Evolutionary conservation across 2,329 filamentous ascomycete species (phyloP).

Genomic region (Paraphoma chrysanthemicola): DNA sequence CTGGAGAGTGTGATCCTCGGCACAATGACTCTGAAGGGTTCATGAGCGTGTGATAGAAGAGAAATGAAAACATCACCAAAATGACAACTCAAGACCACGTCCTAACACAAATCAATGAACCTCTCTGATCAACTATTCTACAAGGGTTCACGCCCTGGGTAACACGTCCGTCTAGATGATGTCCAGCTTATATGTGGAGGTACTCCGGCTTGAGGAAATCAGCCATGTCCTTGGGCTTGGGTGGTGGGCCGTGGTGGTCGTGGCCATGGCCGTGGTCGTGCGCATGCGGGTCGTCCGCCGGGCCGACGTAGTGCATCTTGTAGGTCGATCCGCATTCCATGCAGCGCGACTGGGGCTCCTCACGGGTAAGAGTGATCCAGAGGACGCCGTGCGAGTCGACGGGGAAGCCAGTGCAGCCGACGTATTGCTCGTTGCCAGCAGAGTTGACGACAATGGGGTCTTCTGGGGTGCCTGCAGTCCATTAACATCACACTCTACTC

Average conservation of each 20-base stretch:
- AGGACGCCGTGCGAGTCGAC: conserved; percentile 88
- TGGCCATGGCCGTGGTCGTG: conserved; percentile 58
- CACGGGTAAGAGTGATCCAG: conserved; percentile 89
- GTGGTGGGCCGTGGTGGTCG: conserved; percentile 56
- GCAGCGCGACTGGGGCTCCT: conserved; percentile 93
- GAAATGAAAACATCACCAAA: conserved; percentile 1
- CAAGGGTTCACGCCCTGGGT: conserved; percentile 30
- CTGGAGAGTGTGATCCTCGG: conserved; percentile 75
- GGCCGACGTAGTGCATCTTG: conserved; percentile 97
- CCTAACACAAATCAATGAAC: conserved; percentile 15
- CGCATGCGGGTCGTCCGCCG: conserved; percentile 73
- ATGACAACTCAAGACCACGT: conserved; percentile 1
- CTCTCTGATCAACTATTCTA: conserved; percentile 43
- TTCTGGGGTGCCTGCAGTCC: conserved; percentile 75
- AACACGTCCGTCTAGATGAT: conserved; percentile 34
- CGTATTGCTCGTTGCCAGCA: conserved; percentile 94
- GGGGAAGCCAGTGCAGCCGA: conserved; percentile 92
- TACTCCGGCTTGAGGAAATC: conserved; percentile 97
- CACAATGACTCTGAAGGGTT: conserved; percentile 77
- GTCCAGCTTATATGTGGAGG: conserved; percentile 64
- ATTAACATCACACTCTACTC: conserved; percentile 17
- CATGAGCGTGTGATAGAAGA: conserved; percentile 15
- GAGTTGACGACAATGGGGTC: conserved; percentile 88
- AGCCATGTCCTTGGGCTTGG: conserved; percentile 89
- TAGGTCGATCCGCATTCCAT: conserved; percentile 94